These are phyloP conservation scores for Vaccinium macrocarpon DNA, from an alignment of 148 eudicot species.

Conservation along the genomic window DNA sequence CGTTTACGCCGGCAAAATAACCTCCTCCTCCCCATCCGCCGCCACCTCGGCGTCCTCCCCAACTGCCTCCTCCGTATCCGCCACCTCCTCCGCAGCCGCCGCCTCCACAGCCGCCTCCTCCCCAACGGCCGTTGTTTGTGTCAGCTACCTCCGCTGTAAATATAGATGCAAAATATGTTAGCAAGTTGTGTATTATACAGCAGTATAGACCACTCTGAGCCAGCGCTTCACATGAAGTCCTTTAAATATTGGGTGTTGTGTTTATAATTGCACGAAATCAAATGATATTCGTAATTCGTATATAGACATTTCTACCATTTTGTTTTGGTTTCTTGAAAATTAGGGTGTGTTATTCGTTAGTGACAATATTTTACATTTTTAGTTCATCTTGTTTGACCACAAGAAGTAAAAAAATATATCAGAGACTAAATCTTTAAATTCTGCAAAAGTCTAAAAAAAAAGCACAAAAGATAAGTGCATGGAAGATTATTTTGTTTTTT, in stretches of 20 bases:
- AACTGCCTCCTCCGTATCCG: neutral
- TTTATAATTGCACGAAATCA: no score
- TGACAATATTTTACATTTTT: no score
- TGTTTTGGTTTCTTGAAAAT: no score
- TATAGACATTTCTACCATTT: no score
- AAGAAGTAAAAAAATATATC: no score
- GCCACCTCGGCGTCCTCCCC: neutral
- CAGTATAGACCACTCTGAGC: neutral
- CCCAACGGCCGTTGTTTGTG: neutral
- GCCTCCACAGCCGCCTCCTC: neutral
- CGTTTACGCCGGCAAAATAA: no score
- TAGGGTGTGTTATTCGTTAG: no score
- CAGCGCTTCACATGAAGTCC: neutral
- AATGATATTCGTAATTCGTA: no score
- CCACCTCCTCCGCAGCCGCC: neutral
- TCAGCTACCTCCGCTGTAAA: neutral
- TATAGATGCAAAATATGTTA: neutral
- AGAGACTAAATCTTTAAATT: no score
- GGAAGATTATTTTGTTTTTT: neutral
- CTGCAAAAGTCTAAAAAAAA: neutral
- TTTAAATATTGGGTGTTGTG: no score
- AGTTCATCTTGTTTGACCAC: no score
- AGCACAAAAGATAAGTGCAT: neutral
- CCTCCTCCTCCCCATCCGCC: neutral
- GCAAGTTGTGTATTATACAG: neutral